A percentile compares a stretch with the other conserved stretches of the same genome.
phyloP scores from a whole-genome alignment of 257 asterid genomes.

The Solanum pennellii region DNA sequence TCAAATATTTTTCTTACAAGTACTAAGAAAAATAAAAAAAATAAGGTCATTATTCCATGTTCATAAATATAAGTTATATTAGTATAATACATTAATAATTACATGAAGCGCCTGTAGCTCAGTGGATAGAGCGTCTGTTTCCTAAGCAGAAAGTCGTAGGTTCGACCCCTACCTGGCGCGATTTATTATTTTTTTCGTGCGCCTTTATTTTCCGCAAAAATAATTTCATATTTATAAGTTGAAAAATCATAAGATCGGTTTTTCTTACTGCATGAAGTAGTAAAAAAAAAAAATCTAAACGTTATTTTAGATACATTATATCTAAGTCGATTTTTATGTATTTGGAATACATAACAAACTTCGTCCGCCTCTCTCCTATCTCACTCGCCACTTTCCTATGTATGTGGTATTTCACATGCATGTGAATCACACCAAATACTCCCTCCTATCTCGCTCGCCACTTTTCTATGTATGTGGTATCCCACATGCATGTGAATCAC shows the following conservation, averaged over 20 bases:
- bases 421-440: too few species aligned
- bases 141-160: slow-evolving; percentile 93
- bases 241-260: too few species aligned
- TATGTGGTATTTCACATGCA: not conserved
- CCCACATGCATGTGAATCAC: not conserved
- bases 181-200: not conserved
- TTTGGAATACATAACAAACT: too few species aligned
- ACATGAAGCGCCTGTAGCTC: slow-evolving; percentile 77
- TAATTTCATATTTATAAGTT: too few species aligned
- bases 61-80: not conserved
- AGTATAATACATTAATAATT: accelerated
- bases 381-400: not conserved
- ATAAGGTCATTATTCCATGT: not conserved
- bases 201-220: too few species aligned
- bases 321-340: too few species aligned
- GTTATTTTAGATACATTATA: too few species aligned
- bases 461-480: not conserved
- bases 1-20: not conserved
- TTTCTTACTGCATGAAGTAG: too few species aligned
- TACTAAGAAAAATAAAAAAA: not conserved
- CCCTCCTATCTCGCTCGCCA: not conserved
- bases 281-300: too few species aligned
- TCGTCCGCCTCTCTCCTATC: not conserved
- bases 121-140: slow-evolving; percentile 99
- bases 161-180: slow-evolving; percentile 99